Conservation (phyloP, 441 rosid genomes). For the Macaranga tanarius region DNA sequence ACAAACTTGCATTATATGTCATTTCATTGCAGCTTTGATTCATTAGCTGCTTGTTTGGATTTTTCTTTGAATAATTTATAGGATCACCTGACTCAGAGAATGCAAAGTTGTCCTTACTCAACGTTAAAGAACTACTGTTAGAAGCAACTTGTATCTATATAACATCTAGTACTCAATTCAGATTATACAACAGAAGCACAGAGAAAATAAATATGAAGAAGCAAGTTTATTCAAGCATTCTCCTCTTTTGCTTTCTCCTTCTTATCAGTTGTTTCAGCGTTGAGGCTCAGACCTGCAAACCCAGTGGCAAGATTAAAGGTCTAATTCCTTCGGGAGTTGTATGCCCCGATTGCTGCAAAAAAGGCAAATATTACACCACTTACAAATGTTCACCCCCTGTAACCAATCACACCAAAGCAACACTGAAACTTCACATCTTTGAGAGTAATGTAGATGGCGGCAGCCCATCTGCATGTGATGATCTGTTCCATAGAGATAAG, state of each 20-base stretch:
- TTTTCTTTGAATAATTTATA: too few species aligned
- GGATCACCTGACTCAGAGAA: neutral
- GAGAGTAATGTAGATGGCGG: constrained; percentile 33
- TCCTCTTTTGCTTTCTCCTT: constrained; percentile 1
- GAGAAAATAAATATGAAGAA: constrained; percentile 3
- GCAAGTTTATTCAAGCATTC: neutral
- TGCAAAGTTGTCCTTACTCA: neutral
- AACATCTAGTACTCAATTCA: neutral
- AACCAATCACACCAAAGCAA: constrained; percentile 30
- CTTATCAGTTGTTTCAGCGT: neutral
- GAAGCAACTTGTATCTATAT: neutral
- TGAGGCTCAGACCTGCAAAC: constrained; percentile 3
- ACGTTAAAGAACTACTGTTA: neutral
- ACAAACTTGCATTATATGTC: neutral
- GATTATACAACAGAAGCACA: neutral
- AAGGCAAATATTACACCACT: constrained; percentile 28
- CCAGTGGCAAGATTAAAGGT: neutral
- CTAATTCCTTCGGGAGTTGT: neutral
- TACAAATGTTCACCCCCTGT: constrained; percentile 37
- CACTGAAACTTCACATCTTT: constrained; percentile 33
- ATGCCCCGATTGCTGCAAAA: neutral
- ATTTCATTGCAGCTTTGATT: neutral
- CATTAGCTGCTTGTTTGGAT: too few species aligned
- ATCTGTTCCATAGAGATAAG: constrained; percentile 31
- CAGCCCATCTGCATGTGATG: constrained; percentile 31